Base-by-base conservation (phyloP, 108 stramenopile species). In the Fragilariopsis cylindrus region DNA sequence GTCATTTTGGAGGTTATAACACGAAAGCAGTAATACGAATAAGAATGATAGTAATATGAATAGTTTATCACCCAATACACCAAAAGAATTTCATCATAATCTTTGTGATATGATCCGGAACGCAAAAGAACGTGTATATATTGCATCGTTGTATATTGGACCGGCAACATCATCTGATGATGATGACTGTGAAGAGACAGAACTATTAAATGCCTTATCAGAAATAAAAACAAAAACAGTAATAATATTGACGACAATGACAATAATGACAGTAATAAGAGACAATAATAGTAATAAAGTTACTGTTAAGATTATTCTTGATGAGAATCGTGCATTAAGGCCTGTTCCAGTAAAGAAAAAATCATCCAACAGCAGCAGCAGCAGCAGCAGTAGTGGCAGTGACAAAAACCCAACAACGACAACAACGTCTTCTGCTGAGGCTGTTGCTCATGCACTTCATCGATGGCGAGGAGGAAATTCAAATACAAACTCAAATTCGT, bases 91-190 rank as follows among this genome's bases (percentile, higher is more conserved):
- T 76, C 92, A 93, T 70, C 42, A 77, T 8, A 67, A 74, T 49
- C 76, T 93, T 4, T 89, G 87, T 60, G 30, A 82, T 19, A 76
- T 71, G 65, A 93, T 93, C 58, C 79, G 81, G 9, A 60, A 75
- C 53, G 90, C 94, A 7, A 69, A 77, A 76, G 64, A 80, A 30
- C 89, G 94, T 13, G 88, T 95, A 11, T 48, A 75, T 9, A 58
- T 95, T 65, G 90, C 90, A 41, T 91, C 94, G 9, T 83, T 95
- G 4, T 95, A 95, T 70, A 73, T 92, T 48, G 94, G 94, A 2
- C 85, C 91, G 19, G 94, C 78, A 30, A 89, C 63, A 65, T 76
- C 69, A 45, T 48, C 57, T 11, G 11, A 12, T 15, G 1, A 1
- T 15, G 49, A 65, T 2, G n/a, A 60, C 19, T 12, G 50, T 3